Conservation (phyloP, 495 filamentous ascomycete species). For the Pseudevernia furfuracea region DNA sequence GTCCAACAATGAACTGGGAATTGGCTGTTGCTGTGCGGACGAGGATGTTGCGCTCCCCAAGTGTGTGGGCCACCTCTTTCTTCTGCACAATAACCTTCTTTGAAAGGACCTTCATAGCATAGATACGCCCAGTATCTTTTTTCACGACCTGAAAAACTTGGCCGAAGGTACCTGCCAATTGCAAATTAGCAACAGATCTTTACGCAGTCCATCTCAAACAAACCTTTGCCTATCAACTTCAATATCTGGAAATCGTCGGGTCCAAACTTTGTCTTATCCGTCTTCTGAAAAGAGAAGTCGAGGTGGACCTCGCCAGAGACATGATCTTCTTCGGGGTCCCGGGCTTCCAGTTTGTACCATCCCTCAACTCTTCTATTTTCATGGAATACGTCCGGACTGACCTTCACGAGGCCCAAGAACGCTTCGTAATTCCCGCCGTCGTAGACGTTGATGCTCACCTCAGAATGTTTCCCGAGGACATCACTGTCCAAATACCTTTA, state of each 20-base stretch:
- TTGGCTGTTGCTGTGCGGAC: slow-evolving; percentile 92
- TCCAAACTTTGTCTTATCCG: slow-evolving; percentile 87
- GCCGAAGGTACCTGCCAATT: slow-evolving; percentile 69
- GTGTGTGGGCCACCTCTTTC: slow-evolving; percentile 95
- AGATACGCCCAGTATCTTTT: slow-evolving; percentile 90
- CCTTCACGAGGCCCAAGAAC: slow-evolving; percentile 83
- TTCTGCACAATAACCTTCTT: slow-evolving; percentile 99
- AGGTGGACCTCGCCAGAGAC: slow-evolving; percentile 89
- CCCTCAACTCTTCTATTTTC: slow-evolving; percentile 65
- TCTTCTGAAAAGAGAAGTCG: slow-evolving; percentile 76
- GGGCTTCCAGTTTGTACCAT: slow-evolving; percentile 73
- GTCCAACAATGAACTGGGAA: slow-evolving; percentile 93
- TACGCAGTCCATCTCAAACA: slow-evolving; percentile 5
- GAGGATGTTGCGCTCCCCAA: slow-evolving; percentile 94
- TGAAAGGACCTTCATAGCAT: slow-evolving; percentile 97
- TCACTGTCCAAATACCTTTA: slow-evolving; percentile 53
- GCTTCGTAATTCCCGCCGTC: slow-evolving; percentile 79
- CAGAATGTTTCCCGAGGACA: slow-evolving; percentile 84
- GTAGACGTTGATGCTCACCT: slow-evolving; percentile 90
- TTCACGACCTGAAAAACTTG: slow-evolving; percentile 99
- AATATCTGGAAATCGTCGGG: slow-evolving; percentile 96
- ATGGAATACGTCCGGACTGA: slow-evolving; percentile 59
- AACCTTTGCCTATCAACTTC: slow-evolving; percentile 90
- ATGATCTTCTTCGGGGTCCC: slow-evolving; percentile 55
- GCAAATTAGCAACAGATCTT: slow-evolving; percentile 10